Conservation (phyloP, 2,329 filamentous ascomycete species). For the Corynespora cassiicola region DNA sequence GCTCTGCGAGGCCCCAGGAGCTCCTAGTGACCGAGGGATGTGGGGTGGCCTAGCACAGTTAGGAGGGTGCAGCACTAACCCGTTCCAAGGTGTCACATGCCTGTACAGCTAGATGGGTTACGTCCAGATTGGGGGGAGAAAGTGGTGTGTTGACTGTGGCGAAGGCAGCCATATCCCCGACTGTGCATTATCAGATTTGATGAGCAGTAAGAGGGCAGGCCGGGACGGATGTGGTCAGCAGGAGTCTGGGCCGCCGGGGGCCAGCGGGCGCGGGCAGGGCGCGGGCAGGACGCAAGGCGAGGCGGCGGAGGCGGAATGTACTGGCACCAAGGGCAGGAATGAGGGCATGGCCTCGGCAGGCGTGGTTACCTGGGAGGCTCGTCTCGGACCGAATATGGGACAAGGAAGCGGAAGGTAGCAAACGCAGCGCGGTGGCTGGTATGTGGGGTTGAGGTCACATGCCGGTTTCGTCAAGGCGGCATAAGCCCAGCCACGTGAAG, state of each 20-base stretch:
- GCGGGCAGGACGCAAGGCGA: no score
- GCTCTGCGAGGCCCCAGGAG: no score
- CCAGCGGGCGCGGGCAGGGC: no score
- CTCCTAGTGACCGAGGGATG: no score
- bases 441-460: constrained; percentile 12
- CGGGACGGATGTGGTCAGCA: neutral
- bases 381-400: constrained; percentile 1
- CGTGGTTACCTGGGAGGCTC: neutral
- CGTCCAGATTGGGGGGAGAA: neutral
- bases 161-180: constrained; percentile 1
- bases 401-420: constrained; percentile 9
- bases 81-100: constrained; percentile 3
- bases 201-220: neutral
- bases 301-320: no score
- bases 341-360: no score
- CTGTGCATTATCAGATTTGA: neutral
- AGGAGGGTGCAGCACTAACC: no score
- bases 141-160: constrained; percentile 20
- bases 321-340: no score
- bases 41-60: no score
- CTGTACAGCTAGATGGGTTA: neutral
- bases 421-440: constrained; percentile 8
- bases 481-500: constrained; percentile 3
- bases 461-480: neutral
- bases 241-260: no score